Base-by-base conservation (phyloP, 306 rosid species). In the Vachellia pachyceras region DNA sequence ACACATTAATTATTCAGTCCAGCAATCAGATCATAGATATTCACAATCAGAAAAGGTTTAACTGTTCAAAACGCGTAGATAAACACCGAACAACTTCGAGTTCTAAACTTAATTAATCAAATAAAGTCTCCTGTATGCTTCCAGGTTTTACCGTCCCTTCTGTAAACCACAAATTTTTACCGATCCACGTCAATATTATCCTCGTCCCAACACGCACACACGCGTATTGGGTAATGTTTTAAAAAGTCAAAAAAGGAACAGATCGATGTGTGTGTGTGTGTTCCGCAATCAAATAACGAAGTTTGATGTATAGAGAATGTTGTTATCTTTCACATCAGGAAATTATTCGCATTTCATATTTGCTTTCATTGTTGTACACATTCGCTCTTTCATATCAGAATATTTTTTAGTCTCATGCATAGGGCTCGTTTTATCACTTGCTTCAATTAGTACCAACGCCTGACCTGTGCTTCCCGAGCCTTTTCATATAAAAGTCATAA, bases 101-200 rank as follows among this genome's bases (percentile, higher is more conserved):
- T 3, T 58, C 20, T 69, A 42, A 69, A 42, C 22, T 42, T 44
- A 42, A 42, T 69, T 22, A 69, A 29, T 29, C 2, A 1, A 52
- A 52, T 18, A 5, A 3, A 7, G 25, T 22, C 33, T 70, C 7
- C 0, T 17, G 3, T 6, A 20, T 41, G 23, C 39, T 67, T 10
- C 15, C 72, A 40, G 33, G 7, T 42, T 41, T 29, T 49, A 23
- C 75, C 75, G 54, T 45, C 75, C 44, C 75, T 45, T 70, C 40
- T 45, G 15, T 70, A 6, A 23, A 45, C 75, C 75, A 70, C 57
- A 45, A 70, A 45, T 41, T 69, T n/a, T 20, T 68, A 67, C 29
- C n/a, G n/a, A n/a, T n/a, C n/a, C n/a, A n/a, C n/a, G n/a, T n/a
- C n/a, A n/a, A n/a, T n/a, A n/a, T n/a, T n/a, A n/a, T n/a, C n/a